phyloP scores from a whole-genome alignment of 1,284 basidiomycete species.

The Schizopora paradoxa region DNA sequence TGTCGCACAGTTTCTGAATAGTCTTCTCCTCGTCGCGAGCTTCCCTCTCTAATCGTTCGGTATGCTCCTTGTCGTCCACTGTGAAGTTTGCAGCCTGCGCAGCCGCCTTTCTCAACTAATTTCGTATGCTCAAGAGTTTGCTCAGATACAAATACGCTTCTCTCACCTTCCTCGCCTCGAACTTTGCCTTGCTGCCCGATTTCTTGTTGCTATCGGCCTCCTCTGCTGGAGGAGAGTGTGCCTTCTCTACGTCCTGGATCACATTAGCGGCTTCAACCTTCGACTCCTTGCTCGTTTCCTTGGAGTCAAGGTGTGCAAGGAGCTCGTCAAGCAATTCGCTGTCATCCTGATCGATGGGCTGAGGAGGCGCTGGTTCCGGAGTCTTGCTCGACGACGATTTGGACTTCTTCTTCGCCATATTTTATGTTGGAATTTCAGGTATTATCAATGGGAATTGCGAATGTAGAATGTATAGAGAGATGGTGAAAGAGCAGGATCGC shows the following conservation, averaged over 20 bases:
- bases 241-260: constrained; percentile 41
- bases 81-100: constrained; percentile 56
- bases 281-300: constrained; percentile 37
- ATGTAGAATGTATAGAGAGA: no score
- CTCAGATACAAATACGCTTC: constrained; percentile 1
- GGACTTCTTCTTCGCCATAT: no score
- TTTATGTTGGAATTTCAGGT: no score
- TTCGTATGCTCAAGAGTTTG: constrained; percentile 5
- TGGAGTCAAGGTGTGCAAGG: constrained; percentile 63
- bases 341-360: no score
- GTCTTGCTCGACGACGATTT: no score
- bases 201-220: constrained; percentile 44
- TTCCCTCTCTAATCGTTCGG: constrained; percentile 13
- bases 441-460: no score
- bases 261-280: constrained; percentile 46
- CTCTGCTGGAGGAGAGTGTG: constrained; percentile 34
- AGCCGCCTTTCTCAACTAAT: constrained; percentile 73
- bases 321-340: constrained; percentile 67
- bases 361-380: no score
- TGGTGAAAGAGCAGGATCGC: no score
- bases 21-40: constrained; percentile 68
- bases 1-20: constrained; percentile 64
- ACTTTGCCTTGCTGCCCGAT: constrained; percentile 66
- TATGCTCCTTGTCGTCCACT: constrained; percentile 39
- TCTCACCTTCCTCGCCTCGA: constrained; percentile 74